Percentiles rank a stretch among this genome's conserved stretches.
Evolutionary conservation across 352 stramenopile genomes (phyloP).

Genomic region (Phytopythium oedochilum): DNA sequence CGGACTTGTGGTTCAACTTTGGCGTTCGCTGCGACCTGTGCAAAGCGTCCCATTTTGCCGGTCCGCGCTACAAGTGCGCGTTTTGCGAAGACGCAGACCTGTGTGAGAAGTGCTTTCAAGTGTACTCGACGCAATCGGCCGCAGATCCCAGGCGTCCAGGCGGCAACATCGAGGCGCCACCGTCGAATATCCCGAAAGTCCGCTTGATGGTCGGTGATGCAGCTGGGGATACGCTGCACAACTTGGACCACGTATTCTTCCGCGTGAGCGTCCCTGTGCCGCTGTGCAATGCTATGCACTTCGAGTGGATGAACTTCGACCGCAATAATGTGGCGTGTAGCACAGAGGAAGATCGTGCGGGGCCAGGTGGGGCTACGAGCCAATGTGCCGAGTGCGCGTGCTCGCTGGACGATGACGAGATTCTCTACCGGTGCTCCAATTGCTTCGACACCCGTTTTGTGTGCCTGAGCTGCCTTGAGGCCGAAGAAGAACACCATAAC

Average conservation of each 20-base stretch:
- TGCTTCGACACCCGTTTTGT: conserved; percentile 45
- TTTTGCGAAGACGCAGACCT: conserved; percentile 74
- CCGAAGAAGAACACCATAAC: conserved; percentile 20
- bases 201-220: not conserved
- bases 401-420: conserved; percentile 21
- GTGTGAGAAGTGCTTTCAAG: conserved; percentile 53
- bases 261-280: conserved; percentile 33
- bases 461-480: conserved; percentile 48
- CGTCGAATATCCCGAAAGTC: not conserved
- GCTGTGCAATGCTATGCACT: conserved; percentile 33
- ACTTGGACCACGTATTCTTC: conserved; percentile 35
- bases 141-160: not conserved
- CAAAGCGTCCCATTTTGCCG: conserved; percentile 40
- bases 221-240: conserved; percentile 9
- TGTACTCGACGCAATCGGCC: not conserved
- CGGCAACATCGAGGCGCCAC: not conserved
- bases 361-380: not conserved
- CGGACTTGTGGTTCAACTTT: conserved; percentile 37
- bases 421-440: conserved; percentile 60
- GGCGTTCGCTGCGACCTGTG: conserved; percentile 71
- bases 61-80: conserved; percentile 64
- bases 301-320: conserved; percentile 10
- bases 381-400: not conserved
- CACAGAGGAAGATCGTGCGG: not conserved
- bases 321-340: not conserved